Percentiles rank a stretch among this genome's conserved stretches.
These are phyloP conservation scores for Arthroderma uncinatum DNA, from an alignment of 2,329 filamentous ascomycete genomes.

Conservation along the genomic window DNA sequence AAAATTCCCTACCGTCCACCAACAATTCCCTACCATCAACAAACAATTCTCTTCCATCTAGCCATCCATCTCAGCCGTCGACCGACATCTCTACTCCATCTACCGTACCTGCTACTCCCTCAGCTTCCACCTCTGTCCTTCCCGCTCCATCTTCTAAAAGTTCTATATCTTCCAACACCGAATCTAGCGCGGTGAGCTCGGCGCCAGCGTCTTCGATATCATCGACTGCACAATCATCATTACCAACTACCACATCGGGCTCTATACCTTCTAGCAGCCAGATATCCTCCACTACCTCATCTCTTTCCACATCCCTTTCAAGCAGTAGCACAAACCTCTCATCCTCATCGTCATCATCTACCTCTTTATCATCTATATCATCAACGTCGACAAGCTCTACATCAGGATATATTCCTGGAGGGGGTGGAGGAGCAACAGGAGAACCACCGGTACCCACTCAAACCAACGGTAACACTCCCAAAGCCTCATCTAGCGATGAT, in stretches of 20 bases:
- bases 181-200: neutral
- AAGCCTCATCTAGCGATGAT: slow-evolving; percentile 19
- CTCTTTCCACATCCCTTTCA: slow-evolving; percentile 5
- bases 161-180: neutral
- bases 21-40: neutral
- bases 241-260: neutral
- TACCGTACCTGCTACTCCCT: neutral
- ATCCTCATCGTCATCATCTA: slow-evolving; percentile 6
- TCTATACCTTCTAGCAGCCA: neutral
- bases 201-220: neutral
- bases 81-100: neutral
- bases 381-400: slow-evolving; percentile 8
- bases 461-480: slow-evolving; percentile 5
- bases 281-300: neutral
- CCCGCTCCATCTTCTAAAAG: neutral
- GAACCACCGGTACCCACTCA: neutral
- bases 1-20: neutral
- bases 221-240: neutral
- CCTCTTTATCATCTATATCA: slow-evolving; percentile 8
- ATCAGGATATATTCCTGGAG: slow-evolving; percentile 6
- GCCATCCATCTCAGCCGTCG: neutral
- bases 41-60: neutral
- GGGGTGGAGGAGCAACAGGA: slow-evolving; percentile 11
- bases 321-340: neutral
- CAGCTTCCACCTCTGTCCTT: neutral